Base-by-base conservation (phyloP, 2,329 filamentous ascomycete genomes). In the Aspergillus pseudonomiae region DNA sequence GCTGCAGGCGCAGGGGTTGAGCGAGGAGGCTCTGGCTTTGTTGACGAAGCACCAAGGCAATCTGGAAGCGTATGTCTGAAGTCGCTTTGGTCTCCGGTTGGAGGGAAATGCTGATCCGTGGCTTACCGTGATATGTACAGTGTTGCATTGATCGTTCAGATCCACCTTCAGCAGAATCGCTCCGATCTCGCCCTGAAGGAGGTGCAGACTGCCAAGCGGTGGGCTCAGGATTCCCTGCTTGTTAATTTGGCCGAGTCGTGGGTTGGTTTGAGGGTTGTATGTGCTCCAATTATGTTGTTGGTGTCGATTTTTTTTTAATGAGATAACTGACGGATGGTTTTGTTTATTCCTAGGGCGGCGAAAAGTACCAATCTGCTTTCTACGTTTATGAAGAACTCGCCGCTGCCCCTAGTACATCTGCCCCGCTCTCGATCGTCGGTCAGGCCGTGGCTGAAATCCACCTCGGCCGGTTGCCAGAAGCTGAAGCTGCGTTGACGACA, bases 341-440 rank as follows among this genome's bases (percentile, higher is more conserved):
- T 30, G 11, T 48, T 28, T 45, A 24, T 46, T 21, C 43, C 1
- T 30, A 96, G 91, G 94, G 94, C 74, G 94, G 94, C 70, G 93
- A 97, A 71, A 95, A 93, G 78, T 98, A 98, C 80, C 95, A 98
- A 75, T 92, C 95, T 75, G 90, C 94, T 21, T 98, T 96, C 80
- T 98, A 99, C 83, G 94, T 98, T 65, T 98, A 93, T 74, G 94
- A 98, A 80, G 95, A 99, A 79, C 87, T 98, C 56, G 94, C 95
- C 5, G 92, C 96, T 75, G 90, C 92, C 32, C 90, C 93, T 2
- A 89, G 91, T 36, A 93, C 92, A 21, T 89, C 92, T 56, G 92
- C 92, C 19, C 85, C 89, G 59, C 85, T 89, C 69, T 91, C 88
- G 21, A 86, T 97, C 61, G 88, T 97, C 65, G 90, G 92, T 24